phyloP scores from a whole-genome alignment of 2,329 filamentous ascomycete genomes.

The Beauveria medogensis region DNA sequence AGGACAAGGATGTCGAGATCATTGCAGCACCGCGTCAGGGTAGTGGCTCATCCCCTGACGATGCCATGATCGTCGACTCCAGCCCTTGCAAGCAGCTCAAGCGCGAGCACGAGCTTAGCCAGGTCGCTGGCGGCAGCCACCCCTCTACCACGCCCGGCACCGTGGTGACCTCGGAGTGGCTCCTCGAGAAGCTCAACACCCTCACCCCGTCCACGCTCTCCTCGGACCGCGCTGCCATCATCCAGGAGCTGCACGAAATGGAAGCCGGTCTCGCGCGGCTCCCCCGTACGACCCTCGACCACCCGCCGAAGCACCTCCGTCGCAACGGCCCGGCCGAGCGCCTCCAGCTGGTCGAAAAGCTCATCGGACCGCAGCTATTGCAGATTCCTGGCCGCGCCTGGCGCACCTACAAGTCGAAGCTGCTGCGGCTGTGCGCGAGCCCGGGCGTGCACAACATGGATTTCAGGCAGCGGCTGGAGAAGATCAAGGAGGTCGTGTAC shows the following conservation, averaged over 20 bases:
- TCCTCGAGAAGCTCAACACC: not conserved
- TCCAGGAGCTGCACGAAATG: not conserved
- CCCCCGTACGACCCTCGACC: not conserved
- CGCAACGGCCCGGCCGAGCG: not conserved
- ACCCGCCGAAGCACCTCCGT: not conserved
- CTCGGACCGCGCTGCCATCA: not conserved
- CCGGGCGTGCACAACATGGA: slow-evolving; percentile 10
- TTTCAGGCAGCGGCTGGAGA: slow-evolving; percentile 17
- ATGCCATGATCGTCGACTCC: not conserved
- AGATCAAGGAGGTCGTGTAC: slow-evolving; percentile 20
- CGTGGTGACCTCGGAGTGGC: not conserved
- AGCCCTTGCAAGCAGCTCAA: not conserved
- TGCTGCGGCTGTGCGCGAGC: slow-evolving; percentile 15
- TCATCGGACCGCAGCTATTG: not conserved
- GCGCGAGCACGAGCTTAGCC: not conserved
- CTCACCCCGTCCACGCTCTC: not conserved
- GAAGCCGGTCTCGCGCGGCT: not conserved
- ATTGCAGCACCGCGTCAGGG: not conserved
- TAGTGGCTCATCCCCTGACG: not conserved
- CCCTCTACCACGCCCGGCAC: not conserved
- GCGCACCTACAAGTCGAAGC: slow-evolving; percentile 17
- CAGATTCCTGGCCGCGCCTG: slow-evolving; percentile 17
- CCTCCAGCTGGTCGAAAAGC: not conserved
- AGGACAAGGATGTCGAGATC: not conserved
- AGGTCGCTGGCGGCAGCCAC: not conserved